Evolutionary conservation across 2,329 filamentous ascomycete species (phyloP), one percentile per base, ranked within the genome.

Genomic region (Sporothrix brunneoviolacea): DNA sequence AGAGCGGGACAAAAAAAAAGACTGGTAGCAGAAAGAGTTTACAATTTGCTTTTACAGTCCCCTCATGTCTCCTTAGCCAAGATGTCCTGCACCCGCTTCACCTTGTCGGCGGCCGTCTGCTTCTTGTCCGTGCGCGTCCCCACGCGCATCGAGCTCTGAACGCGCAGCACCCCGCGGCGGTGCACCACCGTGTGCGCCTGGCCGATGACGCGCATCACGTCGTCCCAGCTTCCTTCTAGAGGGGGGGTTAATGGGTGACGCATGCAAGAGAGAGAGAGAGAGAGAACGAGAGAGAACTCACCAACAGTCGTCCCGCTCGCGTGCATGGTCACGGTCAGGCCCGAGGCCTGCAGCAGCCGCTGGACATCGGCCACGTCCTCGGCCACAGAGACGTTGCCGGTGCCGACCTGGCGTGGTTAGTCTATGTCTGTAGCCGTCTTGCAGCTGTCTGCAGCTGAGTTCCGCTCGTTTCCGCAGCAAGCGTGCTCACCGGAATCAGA

Each of bases 181-280:
- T 95, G 90, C 19, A 95, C 79, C 41, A 88, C 72, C 0, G 78
- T 77, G 69, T 95, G 90, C 4, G 87, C 88, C 70, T 91, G 87
- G n/a, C 90, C 90, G 58, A 95, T 86, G 24, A 91, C 76, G 50
- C 72, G 75, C 77, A 95, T 90, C 52, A 95, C 90, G 28, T 86
- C 80, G 57, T 94, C 87, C 91, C 93, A 97, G 36, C 82, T 78
- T 3, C 91, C 93, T 72, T 97, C 91, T 95, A n/a, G n/a, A n/a
- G n/a, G n/a, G 30, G 1, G 9, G 7, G 40, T 42, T 10, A 19
- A 24, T 19, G n/a, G 10, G 10, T 16, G 18, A 7, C n/a, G 12
- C n/a, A 22, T 16, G 21, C 6, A 18, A 48, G 18, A 36, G 21
- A 18, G 37, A 30, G 4, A 32, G 12, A 32, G 4, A 16, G 16